Conservation (phyloP, 2,329 filamentous ascomycete genomes). For the Aspergillus niger region DNA sequence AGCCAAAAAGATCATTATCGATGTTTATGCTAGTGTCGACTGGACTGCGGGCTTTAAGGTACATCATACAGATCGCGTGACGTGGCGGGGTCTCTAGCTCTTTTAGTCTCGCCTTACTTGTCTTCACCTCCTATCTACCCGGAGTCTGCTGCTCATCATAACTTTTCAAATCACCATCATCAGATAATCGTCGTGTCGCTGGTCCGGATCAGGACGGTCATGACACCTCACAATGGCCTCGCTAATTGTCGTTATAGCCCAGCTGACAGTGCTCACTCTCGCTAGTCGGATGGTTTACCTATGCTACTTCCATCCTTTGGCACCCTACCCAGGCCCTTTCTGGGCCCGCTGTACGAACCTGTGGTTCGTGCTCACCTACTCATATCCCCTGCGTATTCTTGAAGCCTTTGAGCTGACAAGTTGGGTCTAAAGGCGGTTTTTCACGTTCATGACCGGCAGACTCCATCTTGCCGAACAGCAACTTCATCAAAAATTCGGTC, state of each 20-base stretch:
- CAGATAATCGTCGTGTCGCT: too few relatives aligned
- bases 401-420: neutral
- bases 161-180: neutral
- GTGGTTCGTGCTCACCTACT: constrained; percentile 13
- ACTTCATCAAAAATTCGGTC: constrained; percentile 20
- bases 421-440: constrained; percentile 14
- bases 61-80: neutral
- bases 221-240: neutral
- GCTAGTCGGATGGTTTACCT: constrained; percentile 15
- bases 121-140: neutral
- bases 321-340: constrained; percentile 66
- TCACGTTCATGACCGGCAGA: constrained; percentile 16
- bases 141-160: neutral
- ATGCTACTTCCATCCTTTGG: constrained; percentile 56
- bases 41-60: too few relatives aligned
- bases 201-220: too few relatives aligned
- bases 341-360: constrained; percentile 45
- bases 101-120: neutral
- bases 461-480: constrained; percentile 19
- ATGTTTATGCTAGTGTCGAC: too few relatives aligned
- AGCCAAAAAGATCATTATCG: too few relatives aligned
- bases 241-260: neutral
- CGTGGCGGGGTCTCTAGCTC: neutral
- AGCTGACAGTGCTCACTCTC: neutral
- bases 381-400: neutral